phyloP scores from a whole-genome alignment of 768 basidiomycete species.

The Suillus subalutaceus region DNA sequence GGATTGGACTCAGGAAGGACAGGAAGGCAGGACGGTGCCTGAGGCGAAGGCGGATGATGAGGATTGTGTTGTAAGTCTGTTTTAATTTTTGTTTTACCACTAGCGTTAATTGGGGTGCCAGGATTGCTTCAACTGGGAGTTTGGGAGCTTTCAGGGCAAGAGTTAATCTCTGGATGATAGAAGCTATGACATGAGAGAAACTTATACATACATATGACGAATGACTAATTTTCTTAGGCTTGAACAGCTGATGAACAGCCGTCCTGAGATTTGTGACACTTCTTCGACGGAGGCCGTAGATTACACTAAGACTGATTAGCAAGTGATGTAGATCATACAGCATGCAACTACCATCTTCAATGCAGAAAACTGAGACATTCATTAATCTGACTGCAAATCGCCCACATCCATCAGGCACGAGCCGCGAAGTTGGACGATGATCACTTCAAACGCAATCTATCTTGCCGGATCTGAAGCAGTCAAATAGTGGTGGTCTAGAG shows the following conservation, averaged over 20 bases:
- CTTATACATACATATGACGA: not conserved
- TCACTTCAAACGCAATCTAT: not conserved
- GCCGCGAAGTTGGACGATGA: not conserved
- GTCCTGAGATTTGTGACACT: not conserved
- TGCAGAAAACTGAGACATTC: not conserved
- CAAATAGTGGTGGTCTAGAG: not conserved
- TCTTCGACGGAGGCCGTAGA: not conserved
- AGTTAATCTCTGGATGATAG: not conserved
- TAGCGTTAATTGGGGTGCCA: conserved; percentile 26
- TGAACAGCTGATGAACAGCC: not conserved
- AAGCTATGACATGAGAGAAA: not conserved
- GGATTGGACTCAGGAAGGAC: conserved; percentile 52
- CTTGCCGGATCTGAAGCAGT: not conserved
- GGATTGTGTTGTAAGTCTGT: conserved; percentile 62
- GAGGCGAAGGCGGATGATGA: conserved; percentile 55
- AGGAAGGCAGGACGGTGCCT: conserved; percentile 44
- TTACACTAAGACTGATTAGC: not conserved
- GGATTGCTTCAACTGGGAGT: conserved; percentile 81
- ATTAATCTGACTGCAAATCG: not conserved
- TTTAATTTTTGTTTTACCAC: not conserved
- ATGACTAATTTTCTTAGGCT: not conserved
- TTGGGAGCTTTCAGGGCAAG: conserved; percentile 41
- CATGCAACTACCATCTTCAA: not conserved
- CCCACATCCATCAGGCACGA: not conserved
- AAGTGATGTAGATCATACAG: not conserved